Evolutionary conservation across 768 basidiomycete genomes (phyloP).

Genomic region (Megacollybia marginata): DNA sequence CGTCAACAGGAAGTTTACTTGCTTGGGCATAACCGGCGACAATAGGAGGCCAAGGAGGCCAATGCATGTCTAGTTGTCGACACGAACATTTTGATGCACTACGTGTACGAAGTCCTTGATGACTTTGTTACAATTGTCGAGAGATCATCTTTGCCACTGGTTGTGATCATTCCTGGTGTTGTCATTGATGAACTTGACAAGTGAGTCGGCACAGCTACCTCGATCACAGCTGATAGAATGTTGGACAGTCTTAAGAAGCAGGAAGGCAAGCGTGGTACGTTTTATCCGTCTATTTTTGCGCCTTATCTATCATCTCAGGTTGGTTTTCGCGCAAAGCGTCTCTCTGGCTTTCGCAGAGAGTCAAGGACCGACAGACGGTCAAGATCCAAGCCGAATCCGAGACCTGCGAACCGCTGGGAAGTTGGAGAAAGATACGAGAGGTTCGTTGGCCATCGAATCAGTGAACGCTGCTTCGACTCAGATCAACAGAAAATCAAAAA

Average conservation of each 20-base stretch:
- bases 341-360: slow-evolving; percentile 59
- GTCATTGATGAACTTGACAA: slow-evolving; percentile 76
- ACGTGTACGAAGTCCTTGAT: slow-evolving; percentile 49
- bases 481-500: neutral
- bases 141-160: slow-evolving; percentile 35
- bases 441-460: slow-evolving; percentile 29
- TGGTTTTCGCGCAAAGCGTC: slow-evolving; percentile 69
- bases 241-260: slow-evolving; percentile 23
- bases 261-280: slow-evolving; percentile 31
- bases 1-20: slow-evolving; percentile 1
- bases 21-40: neutral
- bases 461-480: neutral
- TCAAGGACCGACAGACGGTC: slow-evolving; percentile 42
- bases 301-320: slow-evolving; percentile 20
- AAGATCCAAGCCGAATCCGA: slow-evolving; percentile 59
- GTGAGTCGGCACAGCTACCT: slow-evolving; percentile 25
- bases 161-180: slow-evolving; percentile 63
- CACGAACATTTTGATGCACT: slow-evolving; percentile 71
- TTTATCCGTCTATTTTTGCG: neutral
- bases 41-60: slow-evolving; percentile 35
- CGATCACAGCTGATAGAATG: neutral
- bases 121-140: slow-evolving; percentile 61
- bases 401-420: slow-evolving; percentile 51
- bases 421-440: slow-evolving; percentile 56
- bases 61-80: slow-evolving; percentile 57